Evolutionary conservation across 2,329 filamentous ascomycete species (phyloP).

Genomic region (Metarhizium album): DNA sequence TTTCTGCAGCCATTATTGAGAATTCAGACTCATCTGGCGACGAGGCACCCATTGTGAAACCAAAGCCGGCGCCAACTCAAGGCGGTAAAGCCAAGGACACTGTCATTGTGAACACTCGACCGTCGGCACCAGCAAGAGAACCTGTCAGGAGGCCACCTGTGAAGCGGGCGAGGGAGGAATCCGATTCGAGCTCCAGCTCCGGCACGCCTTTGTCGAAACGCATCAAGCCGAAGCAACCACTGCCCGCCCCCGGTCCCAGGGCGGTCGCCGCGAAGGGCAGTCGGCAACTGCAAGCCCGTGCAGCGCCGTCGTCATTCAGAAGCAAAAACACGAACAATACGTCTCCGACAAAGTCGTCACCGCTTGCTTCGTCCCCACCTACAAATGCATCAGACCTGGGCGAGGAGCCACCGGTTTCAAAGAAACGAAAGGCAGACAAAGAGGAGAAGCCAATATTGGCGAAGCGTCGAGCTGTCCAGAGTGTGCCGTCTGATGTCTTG

Average conservation of each 20-base stretch:
- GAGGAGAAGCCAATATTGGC: conserved; percentile 13
- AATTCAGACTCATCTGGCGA: conserved; percentile 47
- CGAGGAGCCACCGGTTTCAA: conserved; percentile 23
- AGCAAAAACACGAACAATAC: conserved; percentile 40
- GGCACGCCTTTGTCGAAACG: conserved; percentile 47
- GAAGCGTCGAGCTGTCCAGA: conserved; percentile 21
- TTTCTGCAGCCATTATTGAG: conserved; percentile 46
- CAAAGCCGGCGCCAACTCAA: conserved; percentile 19
- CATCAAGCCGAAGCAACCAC: conserved; percentile 37
- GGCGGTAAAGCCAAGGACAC: conserved; percentile 23
- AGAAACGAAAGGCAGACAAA: conserved; percentile 33
- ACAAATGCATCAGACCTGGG: conserved; percentile 56
- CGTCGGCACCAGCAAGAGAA: conserved; percentile 19
- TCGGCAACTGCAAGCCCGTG: conserved; percentile 29
- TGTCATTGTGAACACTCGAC: conserved; percentile 22
- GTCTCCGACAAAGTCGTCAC: conserved; percentile 52
- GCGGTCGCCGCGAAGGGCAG: conserved; percentile 38
- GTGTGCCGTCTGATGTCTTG: conserved; percentile 32
- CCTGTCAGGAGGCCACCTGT: conserved; percentile 22
- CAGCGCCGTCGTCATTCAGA: conserved; percentile 25
- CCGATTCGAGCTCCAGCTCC: conserved; percentile 49
- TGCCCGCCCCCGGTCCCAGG: conserved; percentile 24
- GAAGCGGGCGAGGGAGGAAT: conserved; percentile 43
- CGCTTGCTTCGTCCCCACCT: conserved; percentile 53
- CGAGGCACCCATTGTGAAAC: conserved; percentile 23